A percentile compares a stretch with the other conserved stretches of the same genome.
phyloP scores from a whole-genome alignment of 176 grass and related monocot genomes.

The Cymbopogon citratus region DNA sequence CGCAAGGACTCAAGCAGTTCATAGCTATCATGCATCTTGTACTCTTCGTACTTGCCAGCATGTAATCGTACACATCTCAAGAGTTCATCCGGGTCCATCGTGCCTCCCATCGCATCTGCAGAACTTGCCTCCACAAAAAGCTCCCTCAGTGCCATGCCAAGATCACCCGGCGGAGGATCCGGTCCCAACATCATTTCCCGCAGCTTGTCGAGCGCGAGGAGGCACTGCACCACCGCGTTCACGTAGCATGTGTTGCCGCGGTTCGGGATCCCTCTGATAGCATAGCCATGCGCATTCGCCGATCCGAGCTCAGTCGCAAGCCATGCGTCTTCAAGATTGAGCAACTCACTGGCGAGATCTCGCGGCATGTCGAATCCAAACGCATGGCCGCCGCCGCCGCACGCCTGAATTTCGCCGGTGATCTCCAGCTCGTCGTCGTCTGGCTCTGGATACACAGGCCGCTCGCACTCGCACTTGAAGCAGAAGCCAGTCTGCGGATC shows the following conservation, averaged over 20 bases:
- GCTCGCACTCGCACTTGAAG: constrained; percentile 39
- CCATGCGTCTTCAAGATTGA: background rate
- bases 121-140: constrained; percentile 44
- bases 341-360: background rate
- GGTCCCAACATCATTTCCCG: constrained; percentile 34
- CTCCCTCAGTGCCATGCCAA: constrained; percentile 43
- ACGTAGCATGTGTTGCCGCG: constrained; percentile 68
- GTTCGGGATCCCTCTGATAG: constrained; percentile 66
- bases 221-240: constrained; percentile 76
- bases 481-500: constrained; percentile 48
- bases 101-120: constrained; percentile 10
- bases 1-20: constrained; percentile 54
- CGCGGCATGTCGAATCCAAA: background rate
- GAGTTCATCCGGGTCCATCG: constrained; percentile 38
- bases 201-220: constrained; percentile 58
- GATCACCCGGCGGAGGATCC: constrained; percentile 20
- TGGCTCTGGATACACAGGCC: constrained; percentile 19
- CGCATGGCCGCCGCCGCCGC: background rate
- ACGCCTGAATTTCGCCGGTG: background rate
- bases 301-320: background rate
- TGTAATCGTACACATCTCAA: constrained; percentile 30
- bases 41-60: constrained; percentile 1
- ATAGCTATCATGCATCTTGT: constrained; percentile 57
- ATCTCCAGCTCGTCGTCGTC: background rate
- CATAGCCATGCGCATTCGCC: constrained; percentile 18